Evolutionary conservation across 257 asterid species (phyloP).

Genomic region (Penstemon barbatus): DNA sequence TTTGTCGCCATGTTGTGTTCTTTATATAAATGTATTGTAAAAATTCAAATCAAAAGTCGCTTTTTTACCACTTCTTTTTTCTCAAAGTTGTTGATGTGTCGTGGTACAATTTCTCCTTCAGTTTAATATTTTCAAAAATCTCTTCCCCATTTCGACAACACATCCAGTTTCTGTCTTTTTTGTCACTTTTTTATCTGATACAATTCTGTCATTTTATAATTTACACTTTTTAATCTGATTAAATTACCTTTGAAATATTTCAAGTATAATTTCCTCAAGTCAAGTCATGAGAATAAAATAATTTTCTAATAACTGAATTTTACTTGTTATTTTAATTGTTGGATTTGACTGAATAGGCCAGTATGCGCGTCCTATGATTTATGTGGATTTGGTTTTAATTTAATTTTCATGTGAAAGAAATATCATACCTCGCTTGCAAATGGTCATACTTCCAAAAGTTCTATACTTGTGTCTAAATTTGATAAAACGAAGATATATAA

Average conservation of each 20-base stretch:
- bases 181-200: constrained; percentile 16
- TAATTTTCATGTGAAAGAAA: background rate
- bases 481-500: too few relatives aligned
- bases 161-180: constrained; percentile 32
- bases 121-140: constrained; percentile 23
- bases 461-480: too few relatives aligned
- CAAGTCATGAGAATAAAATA: constrained; percentile 7
- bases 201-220: too few relatives aligned
- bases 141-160: constrained; percentile 18
- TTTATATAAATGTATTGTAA: too few relatives aligned
- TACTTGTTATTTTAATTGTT: background rate
- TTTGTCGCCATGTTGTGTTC: constrained; percentile 12
- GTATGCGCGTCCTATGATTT: background rate
- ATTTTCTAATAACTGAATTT: background rate
- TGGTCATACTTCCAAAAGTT: too few relatives aligned
- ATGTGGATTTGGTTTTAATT: background rate
- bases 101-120: constrained; percentile 16
- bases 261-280: background rate
- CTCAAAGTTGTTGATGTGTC: constrained; percentile 15
- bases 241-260: background rate
- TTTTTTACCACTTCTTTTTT: constrained; percentile 1
- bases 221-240: background rate
- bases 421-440: background rate
- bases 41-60: constrained; percentile 24
- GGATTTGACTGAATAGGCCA: background rate